These are phyloP conservation scores for Peronospora belbahrii DNA, from an alignment of 352 stramenopile species.

Conservation along the genomic window DNA sequence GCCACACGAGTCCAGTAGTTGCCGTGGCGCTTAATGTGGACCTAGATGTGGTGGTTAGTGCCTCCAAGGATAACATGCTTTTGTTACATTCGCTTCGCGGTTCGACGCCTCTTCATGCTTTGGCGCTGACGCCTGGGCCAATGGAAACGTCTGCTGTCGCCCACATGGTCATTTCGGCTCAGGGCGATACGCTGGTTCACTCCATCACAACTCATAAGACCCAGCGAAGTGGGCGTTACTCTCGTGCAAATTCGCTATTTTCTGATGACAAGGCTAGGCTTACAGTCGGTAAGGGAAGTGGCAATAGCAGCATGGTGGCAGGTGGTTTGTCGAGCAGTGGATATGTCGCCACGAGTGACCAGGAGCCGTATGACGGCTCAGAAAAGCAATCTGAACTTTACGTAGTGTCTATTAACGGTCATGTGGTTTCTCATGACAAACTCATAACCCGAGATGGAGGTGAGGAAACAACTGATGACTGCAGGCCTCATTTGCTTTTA, in stretches of 20 bases:
- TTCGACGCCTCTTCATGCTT: conserved; percentile 62
- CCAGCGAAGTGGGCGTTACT: conserved; percentile 27
- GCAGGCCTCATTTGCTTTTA: conserved; percentile 40
- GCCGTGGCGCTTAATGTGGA: conserved; percentile 75
- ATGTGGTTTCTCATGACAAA: conserved; percentile 58
- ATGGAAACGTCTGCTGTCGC: conserved; percentile 45
- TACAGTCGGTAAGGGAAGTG: conserved; percentile 26
- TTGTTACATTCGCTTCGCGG: conserved; percentile 70
- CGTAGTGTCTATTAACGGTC: conserved; percentile 76
- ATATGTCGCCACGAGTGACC: conserved; percentile 24
- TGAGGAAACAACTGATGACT: conserved; percentile 13
- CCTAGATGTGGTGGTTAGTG: conserved; percentile 75
- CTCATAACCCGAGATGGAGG: conserved; percentile 32
- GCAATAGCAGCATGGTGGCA: conserved; percentile 31
- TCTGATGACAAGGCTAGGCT: conserved; percentile 37
- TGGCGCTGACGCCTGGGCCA: conserved; percentile 45
- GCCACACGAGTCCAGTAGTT: conserved; percentile 73
- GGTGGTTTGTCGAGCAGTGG: conserved; percentile 28
- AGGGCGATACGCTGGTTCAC: conserved; percentile 68
- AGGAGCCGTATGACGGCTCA: conserved; percentile 17
- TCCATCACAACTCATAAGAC: conserved; percentile 38
- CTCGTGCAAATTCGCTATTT: conserved; percentile 34
- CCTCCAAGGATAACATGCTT: conserved; percentile 65
- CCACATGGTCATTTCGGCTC: conserved; percentile 66
- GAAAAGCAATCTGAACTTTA: conserved; percentile 67